Evolutionary conservation across 2,329 filamentous ascomycete genomes (phyloP).

Genomic region (Colletotrichum sp.): DNA sequence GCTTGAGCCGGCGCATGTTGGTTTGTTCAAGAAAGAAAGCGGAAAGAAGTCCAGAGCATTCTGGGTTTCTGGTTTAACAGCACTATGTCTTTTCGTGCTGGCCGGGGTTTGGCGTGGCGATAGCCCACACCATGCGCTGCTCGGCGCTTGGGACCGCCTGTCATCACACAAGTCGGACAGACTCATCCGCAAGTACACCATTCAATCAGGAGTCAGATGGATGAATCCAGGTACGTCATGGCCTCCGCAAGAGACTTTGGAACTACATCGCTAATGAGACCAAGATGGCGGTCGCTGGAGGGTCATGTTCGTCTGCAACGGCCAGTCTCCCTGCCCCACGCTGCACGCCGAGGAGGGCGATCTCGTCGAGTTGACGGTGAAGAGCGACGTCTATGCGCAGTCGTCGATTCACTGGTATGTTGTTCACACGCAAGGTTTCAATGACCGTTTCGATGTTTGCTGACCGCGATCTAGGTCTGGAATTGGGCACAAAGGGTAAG

Average conservation of each 20-base stretch:
- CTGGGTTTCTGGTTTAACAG: neutral
- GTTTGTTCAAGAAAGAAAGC: neutral
- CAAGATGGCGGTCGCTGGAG: slow-evolving; percentile 15
- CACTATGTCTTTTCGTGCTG: neutral
- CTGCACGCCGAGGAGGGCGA: slow-evolving; percentile 8
- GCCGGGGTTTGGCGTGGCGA: neutral
- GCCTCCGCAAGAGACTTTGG: neutral
- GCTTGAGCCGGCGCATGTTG: neutral
- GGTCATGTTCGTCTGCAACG: slow-evolving; percentile 12
- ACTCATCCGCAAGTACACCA: neutral
- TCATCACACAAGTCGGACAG: neutral
- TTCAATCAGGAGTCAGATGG: slow-evolving; percentile 5
- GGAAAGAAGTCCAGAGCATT: neutral
- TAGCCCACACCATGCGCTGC: neutral
- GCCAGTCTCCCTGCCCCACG: slow-evolving; percentile 12
- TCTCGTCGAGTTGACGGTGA: slow-evolving; percentile 1
- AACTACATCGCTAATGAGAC: neutral
- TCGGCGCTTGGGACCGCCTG: neutral
- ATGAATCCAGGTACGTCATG: slow-evolving; percentile 1
- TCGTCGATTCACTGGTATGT: slow-evolving; percentile 5
- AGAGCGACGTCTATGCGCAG: slow-evolving; percentile 4
- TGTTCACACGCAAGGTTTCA: neutral
- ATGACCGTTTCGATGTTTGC: neutral
- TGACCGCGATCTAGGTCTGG: neutral
- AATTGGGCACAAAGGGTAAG: slow-evolving; percentile 12